Evolutionary conservation across 257 asterid species (phyloP).

Genomic region (Capsicum chinense): DNA sequence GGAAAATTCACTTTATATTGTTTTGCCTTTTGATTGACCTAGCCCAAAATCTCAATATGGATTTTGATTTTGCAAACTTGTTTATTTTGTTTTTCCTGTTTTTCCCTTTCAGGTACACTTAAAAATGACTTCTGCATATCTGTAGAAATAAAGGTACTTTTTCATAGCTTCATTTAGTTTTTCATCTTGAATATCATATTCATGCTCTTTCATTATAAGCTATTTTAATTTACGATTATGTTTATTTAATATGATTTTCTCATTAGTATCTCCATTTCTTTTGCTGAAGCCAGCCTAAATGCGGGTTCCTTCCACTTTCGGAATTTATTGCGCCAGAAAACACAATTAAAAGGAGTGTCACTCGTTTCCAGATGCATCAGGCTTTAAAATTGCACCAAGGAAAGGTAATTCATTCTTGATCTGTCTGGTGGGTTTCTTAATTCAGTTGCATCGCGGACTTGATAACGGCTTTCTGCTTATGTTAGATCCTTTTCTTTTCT

Average conservation of each 20-base stretch:
- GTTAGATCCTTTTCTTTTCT: not conserved
- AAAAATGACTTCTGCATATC: constrained; percentile 63
- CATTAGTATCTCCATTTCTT: constrained; percentile 28
- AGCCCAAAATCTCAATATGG: not conserved
- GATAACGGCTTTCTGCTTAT: not conserved
- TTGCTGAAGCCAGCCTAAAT: constrained; percentile 75
- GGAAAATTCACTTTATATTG: not conserved
- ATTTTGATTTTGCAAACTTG: not conserved
- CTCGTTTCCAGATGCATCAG: constrained; percentile 95
- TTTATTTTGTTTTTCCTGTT: not conserved
- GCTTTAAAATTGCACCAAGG: constrained; percentile 72
- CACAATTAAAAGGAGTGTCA: constrained; percentile 62
- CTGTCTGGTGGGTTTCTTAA: constrained; percentile 20
- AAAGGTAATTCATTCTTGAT: constrained; percentile 47
- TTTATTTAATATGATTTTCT: constrained; percentile 23
- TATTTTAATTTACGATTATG: not conserved
- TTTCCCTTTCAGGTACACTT: constrained; percentile 47
- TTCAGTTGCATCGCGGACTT: constrained; percentile 22
- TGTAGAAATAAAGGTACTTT: constrained; percentile 89
- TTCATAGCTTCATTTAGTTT: constrained; percentile 21
- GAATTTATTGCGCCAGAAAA: constrained; percentile 72
- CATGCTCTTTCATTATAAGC: not conserved
- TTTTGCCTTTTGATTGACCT: not conserved
- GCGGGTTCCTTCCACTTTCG: constrained; percentile 83
- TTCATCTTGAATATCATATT: not conserved